Base-by-base conservation (phyloP, 441 rosid genomes). In the Monsonia emarginata region DNA sequence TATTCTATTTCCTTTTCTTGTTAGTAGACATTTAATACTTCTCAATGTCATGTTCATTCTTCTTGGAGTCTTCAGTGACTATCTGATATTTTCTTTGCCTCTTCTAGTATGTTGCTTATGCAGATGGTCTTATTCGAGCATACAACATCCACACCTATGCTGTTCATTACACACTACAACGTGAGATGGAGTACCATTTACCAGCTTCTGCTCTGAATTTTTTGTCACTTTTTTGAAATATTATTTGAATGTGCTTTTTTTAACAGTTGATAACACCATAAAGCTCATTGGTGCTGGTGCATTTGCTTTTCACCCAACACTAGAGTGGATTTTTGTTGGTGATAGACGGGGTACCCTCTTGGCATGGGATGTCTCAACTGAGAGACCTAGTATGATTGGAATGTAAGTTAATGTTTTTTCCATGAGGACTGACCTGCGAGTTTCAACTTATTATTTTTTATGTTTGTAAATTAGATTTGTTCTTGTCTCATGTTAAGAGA, bases 351-450 rank as follows among this genome's bases (percentile, higher is more conserved):
- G 98, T 68, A 88, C 95, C 28, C 90, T 95, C 74, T 77, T 95
- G 82, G 98, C 98, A 2, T 95, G 99, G 99, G 99, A 95, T 86
- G 91, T 95, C 72, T 95, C 99, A 74, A 90, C 96, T 13, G 97
- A 95, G 78, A 91, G 98, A 71, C 99, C 98, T 50, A 87, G 68
- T 76, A 86, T 91, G 98, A 88, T 95, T 72, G 99, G 98, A 80
- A 95, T 95, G 99, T 91, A 76, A 85, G 89, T 81, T 69, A 57
- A 19, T 63, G 10, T 27, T 61, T 61, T 72, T 66, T 25, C 27
- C 72, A 28, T 38, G 34, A 67, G 24, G 32, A 31, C 14, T 52
- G 40, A 44, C 62, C 40, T 60, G 38, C 16, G 24, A 24, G 26
- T 61, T 62, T 24, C 19, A 21, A 56, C 31, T 6, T 3, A 4